Evolutionary conservation across 1,284 basidiomycete species (phyloP), one percentile per base, ranked within the genome.

Genomic region (Boletus smithii): DNA sequence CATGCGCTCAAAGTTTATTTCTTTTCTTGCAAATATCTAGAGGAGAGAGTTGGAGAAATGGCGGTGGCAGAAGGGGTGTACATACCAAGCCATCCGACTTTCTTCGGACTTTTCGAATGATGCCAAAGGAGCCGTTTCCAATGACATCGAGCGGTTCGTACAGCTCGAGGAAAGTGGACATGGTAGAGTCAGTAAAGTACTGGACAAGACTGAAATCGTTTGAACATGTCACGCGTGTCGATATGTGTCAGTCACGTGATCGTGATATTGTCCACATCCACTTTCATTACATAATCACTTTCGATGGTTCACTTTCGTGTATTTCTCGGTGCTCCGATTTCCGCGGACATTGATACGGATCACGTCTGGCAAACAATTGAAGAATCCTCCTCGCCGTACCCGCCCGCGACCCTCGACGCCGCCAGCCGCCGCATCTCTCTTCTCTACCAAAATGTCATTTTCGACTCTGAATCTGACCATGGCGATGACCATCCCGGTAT

Each of bases 101-200:
- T 57, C 95, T 74, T 53, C 83, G 76, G 16, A 97, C 93, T 73
- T 95, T 97, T 53, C 91, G 84, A 58, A 98, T 97, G 55, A 95
- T 88, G 2, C 95, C 95, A 73, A 98, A 99, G 9, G 90, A 91
- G n/a, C 95, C 95, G 58, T 94, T 95, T 7, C 95, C 95, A 46
- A 99, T 95, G 52, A 95, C 77, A 57, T 94, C 91, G 41, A 95
- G 75, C 5, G 91, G 75, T 55, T 95, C 92, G 64, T 95, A 97
- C 49, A 81, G 77, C 54, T 87, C 83, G 35, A 93, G 73, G 59
- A 76, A 81, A 6, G 64, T 57, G 22, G 68, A 55, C 68, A 74
- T 71, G 48, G 33, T 29, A 2, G 5, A 29, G 39, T 16, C 17
- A 9, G 29, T 16, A n/a, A 7, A n/a, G n/a, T n/a, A n/a, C 16